Percentiles rank a stretch among this genome's conserved stretches.
Conservation (phyloP, 192 early-diverging fungal species). For the Coemansia sp. region DNA sequence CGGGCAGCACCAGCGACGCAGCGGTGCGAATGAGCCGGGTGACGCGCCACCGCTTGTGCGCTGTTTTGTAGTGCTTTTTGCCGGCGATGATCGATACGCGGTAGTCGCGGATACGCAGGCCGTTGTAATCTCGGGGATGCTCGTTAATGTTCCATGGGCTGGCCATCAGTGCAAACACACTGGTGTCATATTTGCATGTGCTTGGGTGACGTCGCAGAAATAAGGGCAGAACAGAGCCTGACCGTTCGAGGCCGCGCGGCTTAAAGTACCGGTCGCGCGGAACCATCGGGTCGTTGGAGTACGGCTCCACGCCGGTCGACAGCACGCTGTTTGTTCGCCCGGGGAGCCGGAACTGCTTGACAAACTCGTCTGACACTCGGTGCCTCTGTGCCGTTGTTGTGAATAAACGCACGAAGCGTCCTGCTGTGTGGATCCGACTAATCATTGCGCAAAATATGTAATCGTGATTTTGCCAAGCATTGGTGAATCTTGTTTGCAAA, state of each 20-base stretch:
- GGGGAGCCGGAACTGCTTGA: slow-evolving; percentile 36
- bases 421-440: not conserved
- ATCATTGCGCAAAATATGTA: not conserved
- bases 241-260: slow-evolving; percentile 30
- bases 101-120: slow-evolving; percentile 42
- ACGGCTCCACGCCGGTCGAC: slow-evolving; percentile 32
- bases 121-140: slow-evolving; percentile 50
- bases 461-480: not conserved
- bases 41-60: slow-evolving; percentile 36
- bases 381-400: not conserved
- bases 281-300: slow-evolving; percentile 50
- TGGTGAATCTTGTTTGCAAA: too few relatives aligned
- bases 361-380: slow-evolving; percentile 34
- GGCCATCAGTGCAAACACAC: slow-evolving; percentile 20
- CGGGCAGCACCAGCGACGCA: slow-evolving; percentile 31
- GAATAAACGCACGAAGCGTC: not conserved
- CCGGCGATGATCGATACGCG: slow-evolving; percentile 33
- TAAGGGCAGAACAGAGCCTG: not conserved
- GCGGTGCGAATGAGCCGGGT: slow-evolving; percentile 36
- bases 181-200: not conserved
- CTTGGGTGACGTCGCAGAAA: slow-evolving; percentile 8
- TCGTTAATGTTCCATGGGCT: slow-evolving; percentile 40
- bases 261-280: slow-evolving; percentile 41
- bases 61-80: slow-evolving; percentile 43
- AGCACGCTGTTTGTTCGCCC: slow-evolving; percentile 40